Conservation (phyloP, 345 rosid genomes). For the Cardamine chenopodiifolia region DNA sequence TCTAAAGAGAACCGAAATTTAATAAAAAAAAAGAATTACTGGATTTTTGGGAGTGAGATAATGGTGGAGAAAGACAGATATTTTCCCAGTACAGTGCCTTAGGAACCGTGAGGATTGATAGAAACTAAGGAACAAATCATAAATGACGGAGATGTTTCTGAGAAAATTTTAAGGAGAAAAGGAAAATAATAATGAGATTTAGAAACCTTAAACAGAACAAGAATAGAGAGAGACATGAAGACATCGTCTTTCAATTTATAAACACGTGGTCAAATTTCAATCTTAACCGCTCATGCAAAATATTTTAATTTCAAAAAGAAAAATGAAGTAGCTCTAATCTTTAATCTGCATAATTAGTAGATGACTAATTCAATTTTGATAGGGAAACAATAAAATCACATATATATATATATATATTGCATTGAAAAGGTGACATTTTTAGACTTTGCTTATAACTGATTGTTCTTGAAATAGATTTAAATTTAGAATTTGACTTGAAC, state of each 20-base stretch:
- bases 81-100: slow-evolving; percentile 34
- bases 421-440: background rate
- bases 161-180: slow-evolving; percentile 1
- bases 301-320: background rate
- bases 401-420: background rate
- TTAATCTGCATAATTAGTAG: slow-evolving; percentile 23
- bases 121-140: slow-evolving; percentile 38
- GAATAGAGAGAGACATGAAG: background rate
- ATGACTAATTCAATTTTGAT: slow-evolving; percentile 24
- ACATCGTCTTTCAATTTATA: slow-evolving; percentile 12
- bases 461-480: slow-evolving; percentile 3
- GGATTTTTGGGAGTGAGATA: slow-evolving; percentile 33
- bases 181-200: background rate
- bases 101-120: slow-evolving; percentile 32
- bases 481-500: background rate
- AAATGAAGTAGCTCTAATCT: background rate
- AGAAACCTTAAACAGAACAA: slow-evolving; percentile 30
- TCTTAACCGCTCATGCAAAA: slow-evolving; percentile 29
- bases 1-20: background rate
- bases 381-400: background rate
- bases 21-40: background rate
- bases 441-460: slow-evolving; percentile 22
- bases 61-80: slow-evolving; percentile 32
- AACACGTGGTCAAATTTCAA: slow-evolving; percentile 18
- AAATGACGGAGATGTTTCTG: slow-evolving; percentile 41